Base-by-base conservation (phyloP, 2,329 filamentous ascomycete species). In the Fusarium solani-melongenae region DNA sequence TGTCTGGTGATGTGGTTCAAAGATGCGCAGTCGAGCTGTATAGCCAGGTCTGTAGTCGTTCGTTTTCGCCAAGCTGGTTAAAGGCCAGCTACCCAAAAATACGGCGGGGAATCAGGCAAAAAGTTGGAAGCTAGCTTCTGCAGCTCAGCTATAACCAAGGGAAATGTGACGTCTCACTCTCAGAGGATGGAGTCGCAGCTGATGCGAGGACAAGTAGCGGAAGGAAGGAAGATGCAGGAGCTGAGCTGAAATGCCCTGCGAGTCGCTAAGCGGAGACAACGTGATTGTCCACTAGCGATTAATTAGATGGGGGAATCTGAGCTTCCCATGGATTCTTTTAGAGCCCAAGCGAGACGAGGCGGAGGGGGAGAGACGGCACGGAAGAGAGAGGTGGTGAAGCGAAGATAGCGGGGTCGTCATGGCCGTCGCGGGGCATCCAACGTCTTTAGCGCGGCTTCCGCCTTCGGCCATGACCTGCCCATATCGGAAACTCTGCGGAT, bases 361-460 rank as follows among this genome's bases (percentile, higher is more conserved):
- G 39, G 39, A 57, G 70, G n/a, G 44, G 39, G 67, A 56, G 70
- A 72, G 49, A 46, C 44, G 17, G 38, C 17, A 39, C 9, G 22
- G 22, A 24, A 63, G 38, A 22, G 34, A 41, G 56, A 55, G 56
- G 46, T 55, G 56, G 46, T 55, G 33, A 62, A 46, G 46, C 60
- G 34, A 55, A 56, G 60, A 55, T 59, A 62, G 71, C 68, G 71
- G 71, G 71, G 71, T 74, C 56, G 53, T 70, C 59, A 67, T 70
- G 59, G 59, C 60, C 36, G 44, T 20, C 71, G 71, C 71, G 71
- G 71, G 71, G 71, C 61, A 72, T 56, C 36, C 31, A 56, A 58
- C 41, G 46, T 65, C 27, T 46, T 56, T 66, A 73, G 70, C 71
- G 58, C 65, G 22, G 20, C 49, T 72, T 69, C 71, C 71, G 68